Evolutionary conservation across 768 basidiomycete genomes (phyloP).

Genomic region (Wakefieldia striispora): DNA sequence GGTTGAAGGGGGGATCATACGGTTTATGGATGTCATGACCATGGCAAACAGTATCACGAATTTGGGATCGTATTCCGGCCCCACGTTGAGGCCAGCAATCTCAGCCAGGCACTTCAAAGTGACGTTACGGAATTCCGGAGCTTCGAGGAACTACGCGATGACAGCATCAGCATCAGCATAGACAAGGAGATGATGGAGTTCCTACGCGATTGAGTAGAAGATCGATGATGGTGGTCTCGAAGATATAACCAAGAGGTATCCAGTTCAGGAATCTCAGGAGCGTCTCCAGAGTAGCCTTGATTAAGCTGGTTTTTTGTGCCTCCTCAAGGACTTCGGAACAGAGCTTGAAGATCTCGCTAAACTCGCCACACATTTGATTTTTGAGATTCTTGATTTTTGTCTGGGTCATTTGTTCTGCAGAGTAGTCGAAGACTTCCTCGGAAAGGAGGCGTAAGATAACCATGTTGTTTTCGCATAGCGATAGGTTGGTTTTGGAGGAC

Average conservation of each 20-base stretch:
- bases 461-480: conserved; percentile 99
- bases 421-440: conserved; percentile 98
- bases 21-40: conserved; percentile 97
- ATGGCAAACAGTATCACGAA: conserved; percentile 97
- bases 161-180: conserved; percentile 4
- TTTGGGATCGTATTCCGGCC: conserved; percentile 96
- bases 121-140: conserved; percentile 94
- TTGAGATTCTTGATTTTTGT: conserved; percentile 96
- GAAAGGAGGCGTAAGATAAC: conserved; percentile 95
- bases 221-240: conserved; percentile 97
- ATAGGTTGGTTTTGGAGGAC: conserved; percentile 93
- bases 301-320: conserved; percentile 92
- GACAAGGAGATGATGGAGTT: conserved; percentile 18
- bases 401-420: conserved; percentile 98
- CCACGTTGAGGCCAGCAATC: conserved; percentile 92
- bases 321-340: conserved; percentile 96
- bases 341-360: conserved; percentile 96
- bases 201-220: conserved; percentile 85
- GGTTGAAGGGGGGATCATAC: conserved; percentile 94
- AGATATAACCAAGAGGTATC: conserved; percentile 99
- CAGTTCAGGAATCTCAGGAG: conserved; percentile 95
- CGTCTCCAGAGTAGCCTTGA: conserved; percentile 93
- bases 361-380: conserved; percentile 97
- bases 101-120: conserved; percentile 96
- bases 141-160: conserved; percentile 88